Base-by-base conservation (phyloP, 2,329 filamentous ascomycete genomes). In the Sporothrix schenckii region DNA sequence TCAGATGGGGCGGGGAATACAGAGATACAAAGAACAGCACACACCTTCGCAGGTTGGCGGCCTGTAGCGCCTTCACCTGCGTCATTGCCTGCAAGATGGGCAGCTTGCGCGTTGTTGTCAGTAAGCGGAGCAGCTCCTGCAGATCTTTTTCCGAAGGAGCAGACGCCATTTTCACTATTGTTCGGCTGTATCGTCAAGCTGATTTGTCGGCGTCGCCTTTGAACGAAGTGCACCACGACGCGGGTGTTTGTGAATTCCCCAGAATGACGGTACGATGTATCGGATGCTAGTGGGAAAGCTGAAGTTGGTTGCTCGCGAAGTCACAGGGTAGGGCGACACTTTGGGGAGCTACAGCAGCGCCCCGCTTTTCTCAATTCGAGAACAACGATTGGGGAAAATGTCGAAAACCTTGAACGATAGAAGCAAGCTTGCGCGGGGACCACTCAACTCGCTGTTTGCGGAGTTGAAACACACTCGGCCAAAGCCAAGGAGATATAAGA, bases 71-170 rank as follows among this genome's bases (percentile, higher is more conserved):
- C 76, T 86, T 88, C 71, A 89, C 82, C 73, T 88, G 84, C 56
- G 80, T 78, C 83, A 89, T 86, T 34, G 87, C 87, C 68, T 83
- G 83, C 77, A 89, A 81, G 80, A 89, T 87, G 3, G 87, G 80
- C 68, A 87, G 79, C 75, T 87, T 89, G 68, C 86, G 85, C 61
- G 83, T 72, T 30, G 76, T 82, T 3, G 86, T 89, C 74, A 89
- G 80, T 69, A 89, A 81, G 61, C 87, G 86, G 68, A 89, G 80
- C 19, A 89, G 82, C 75, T 88, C 87, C 74, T 89, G 86, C 27
- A 89, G 78, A 73, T 89, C 87, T 72, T 86, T 83, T 73, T 88
- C 85, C 1, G 84, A 70, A 3, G 73, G 68, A 3, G 63, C 58
- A 1, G 63, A 52, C 11, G 70, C 63, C 9, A 56, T 63, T 39